phyloP scores from a whole-genome alignment of 164 flowering plant genomes.

The Tinospora cordifolia region DNA sequence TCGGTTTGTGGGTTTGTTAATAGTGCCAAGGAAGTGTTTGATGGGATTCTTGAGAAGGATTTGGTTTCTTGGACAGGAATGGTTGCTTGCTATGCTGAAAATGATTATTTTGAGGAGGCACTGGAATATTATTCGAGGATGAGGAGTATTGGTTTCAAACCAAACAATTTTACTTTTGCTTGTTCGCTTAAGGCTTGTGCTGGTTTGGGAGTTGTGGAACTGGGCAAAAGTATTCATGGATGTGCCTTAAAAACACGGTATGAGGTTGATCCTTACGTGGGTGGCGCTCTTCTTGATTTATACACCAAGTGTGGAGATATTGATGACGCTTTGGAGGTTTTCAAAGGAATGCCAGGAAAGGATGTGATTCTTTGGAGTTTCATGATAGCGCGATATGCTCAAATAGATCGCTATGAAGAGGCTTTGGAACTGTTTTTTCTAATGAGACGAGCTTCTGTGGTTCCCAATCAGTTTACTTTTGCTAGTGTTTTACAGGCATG shows the following conservation, averaged over 20 bases:
- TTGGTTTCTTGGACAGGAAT: conserved; percentile 93
- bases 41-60: conserved; percentile 52
- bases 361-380: conserved; percentile 88
- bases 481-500: conserved; percentile 78
- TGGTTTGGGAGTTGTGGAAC: conserved; percentile 37
- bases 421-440: conserved; percentile 45
- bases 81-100: conserved; percentile 64
- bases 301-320: conserved; percentile 50
- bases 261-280: conserved; percentile 55
- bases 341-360: conserved; percentile 53
- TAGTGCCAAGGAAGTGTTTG: conserved; percentile 51
- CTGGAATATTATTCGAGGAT: conserved; percentile 46
- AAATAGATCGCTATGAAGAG: conserved; percentile 40
- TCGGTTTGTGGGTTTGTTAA: conserved; percentile 45
- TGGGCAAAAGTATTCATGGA: conserved; percentile 63
- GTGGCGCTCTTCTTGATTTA: conserved; percentile 61
- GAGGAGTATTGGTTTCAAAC: conserved; percentile 49
- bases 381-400: conserved; percentile 77
- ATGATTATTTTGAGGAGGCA: conserved; percentile 48
- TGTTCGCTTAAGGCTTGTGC: conserved; percentile 66
- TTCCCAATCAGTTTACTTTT: conserved; percentile 72
- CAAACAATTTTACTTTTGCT: conserved; percentile 63
- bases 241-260: conserved; percentile 50
- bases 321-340: conserved; percentile 41
- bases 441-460: conserved; percentile 51